These are phyloP conservation scores for Zelopaecilomyces penicillatus DNA, from an alignment of 2,329 filamentous ascomycete species.

Conservation along the genomic window DNA sequence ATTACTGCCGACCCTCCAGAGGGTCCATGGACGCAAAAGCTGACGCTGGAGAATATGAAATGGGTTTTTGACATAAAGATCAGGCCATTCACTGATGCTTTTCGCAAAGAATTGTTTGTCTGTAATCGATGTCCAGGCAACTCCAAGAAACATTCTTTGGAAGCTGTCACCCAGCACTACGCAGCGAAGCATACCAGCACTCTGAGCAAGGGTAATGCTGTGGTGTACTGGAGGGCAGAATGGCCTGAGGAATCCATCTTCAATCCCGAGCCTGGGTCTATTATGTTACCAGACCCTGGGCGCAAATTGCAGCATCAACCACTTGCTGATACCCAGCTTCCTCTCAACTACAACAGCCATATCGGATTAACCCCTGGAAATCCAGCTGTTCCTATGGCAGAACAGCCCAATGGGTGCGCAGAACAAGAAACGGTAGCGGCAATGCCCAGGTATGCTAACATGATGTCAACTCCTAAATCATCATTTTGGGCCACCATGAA, in stretches of 20 bases:
- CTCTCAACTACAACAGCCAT: too few relatives aligned
- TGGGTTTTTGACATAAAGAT: constrained; percentile 75
- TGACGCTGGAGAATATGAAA: constrained; percentile 79
- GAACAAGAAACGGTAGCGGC: too few relatives aligned
- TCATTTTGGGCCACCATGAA: too few relatives aligned
- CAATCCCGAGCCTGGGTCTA: constrained; percentile 37
- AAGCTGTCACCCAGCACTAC: constrained; percentile 74
- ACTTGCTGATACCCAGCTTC: too few relatives aligned
- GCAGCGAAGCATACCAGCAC: constrained; percentile 69
- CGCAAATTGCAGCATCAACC: too few relatives aligned
- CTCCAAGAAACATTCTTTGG: constrained; percentile 64
- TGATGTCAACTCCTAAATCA: too few relatives aligned
- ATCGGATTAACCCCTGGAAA: too few relatives aligned
- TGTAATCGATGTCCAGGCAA: constrained; percentile 61
- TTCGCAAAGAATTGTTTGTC: constrained; percentile 65
- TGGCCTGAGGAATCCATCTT: constrained; percentile 75
- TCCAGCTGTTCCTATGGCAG: too few relatives aligned
- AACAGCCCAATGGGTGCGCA: too few relatives aligned
- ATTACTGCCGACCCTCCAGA: constrained; percentile 40
- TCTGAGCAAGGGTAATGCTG: constrained; percentile 61
- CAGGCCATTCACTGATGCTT: constrained; percentile 57
- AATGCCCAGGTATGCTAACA: too few relatives aligned
- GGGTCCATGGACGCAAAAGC: constrained; percentile 48
- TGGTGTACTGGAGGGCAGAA: constrained; percentile 72
- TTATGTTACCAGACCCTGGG: too few relatives aligned